A percentile compares a stretch with the other conserved stretches of the same genome.
phyloP scores from a whole-genome alignment of 768 basidiomycete genomes.

The Udeniomyces megalosporus region DNA sequence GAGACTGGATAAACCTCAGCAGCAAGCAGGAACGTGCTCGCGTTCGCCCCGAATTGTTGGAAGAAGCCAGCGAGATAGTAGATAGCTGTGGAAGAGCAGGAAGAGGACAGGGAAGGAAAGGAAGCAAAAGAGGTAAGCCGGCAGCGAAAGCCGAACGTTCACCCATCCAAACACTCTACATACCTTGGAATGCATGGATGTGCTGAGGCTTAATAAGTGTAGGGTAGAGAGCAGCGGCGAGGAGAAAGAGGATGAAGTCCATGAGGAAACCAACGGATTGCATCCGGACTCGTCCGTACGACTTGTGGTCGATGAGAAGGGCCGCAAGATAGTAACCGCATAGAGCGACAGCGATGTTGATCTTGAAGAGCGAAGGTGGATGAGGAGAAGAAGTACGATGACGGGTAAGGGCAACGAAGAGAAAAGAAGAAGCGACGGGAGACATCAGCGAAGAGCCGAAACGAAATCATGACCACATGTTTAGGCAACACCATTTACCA shows the following conservation, averaged over 20 bases:
- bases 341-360: constrained; percentile 30
- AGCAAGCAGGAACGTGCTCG: constrained; percentile 32
- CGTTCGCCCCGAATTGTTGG: constrained; percentile 30
- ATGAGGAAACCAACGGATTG: constrained; percentile 30
- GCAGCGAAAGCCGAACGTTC: background rate
- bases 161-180: background rate
- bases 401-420: background rate
- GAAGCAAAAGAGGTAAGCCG: no score
- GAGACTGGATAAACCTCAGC: constrained; percentile 34
- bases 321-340: constrained; percentile 33
- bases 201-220: constrained; percentile 22
- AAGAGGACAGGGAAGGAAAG: background rate
- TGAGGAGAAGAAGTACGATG: no score
- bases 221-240: constrained; percentile 25
- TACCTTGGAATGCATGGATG: constrained; percentile 31
- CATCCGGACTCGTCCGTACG: constrained; percentile 29
- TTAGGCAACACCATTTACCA: constrained; percentile 20
- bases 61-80: constrained; percentile 27
- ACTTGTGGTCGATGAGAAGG: constrained; percentile 33
- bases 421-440: background rate
- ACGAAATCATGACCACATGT: background rate
- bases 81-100: constrained; percentile 16
- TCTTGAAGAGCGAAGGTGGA: background rate
- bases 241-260: constrained; percentile 28
- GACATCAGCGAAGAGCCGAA: background rate